Evolutionary conservation across 2,329 filamentous ascomycete species (phyloP), one percentile per base, ranked within the genome.

Genomic region (Westerdykella aurantiaca): DNA sequence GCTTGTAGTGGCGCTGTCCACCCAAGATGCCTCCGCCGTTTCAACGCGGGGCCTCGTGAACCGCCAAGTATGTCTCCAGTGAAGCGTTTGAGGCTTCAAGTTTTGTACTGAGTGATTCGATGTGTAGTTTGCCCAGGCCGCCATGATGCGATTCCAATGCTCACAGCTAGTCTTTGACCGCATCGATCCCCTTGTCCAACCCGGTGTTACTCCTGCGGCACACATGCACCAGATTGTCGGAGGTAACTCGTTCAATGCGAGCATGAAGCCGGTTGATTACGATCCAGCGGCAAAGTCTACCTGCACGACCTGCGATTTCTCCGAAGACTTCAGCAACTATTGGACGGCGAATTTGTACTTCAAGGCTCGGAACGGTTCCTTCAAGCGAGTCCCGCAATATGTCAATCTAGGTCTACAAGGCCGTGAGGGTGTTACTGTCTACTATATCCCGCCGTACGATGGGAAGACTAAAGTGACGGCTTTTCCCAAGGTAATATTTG

Each of bases 391-490:
- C 4, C 56, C 54, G 3, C 58, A 61, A 41, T 57, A 58, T 51
- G 56, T 57, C 12, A 61, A 61, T 23, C 38, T 59, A 12, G 56
- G 56, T 1, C 47, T 61, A 4, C 31, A 43, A 5, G 55, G 57
- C 3, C 37, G 44, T n/a, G 56, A 57, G 39, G 58, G 58, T 31
- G 51, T 61, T 6, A 61, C 58, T 1, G 56, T 61, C 2, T 61
- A 61, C 45, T 61, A 61, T 35, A 61, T 59, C 25, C 56, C 57
- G 1, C 57, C 58, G 4, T 61, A 61, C 43, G 58, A 61, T 45
- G 58, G 58, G 2, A 60, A 58, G 42, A 55, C 49, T n/a, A 60
- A 69, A 40, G 68, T 71, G 18, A 60, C 56, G 16, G 58, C 56
- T 12, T 60, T 60, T n/a, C 52, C 52, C 13, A 53, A 46, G 38